A percentile compares a stretch with the other conserved stretches of the same genome.
These are phyloP conservation scores for Anisodus acutangulus DNA, from an alignment of 257 asterid genomes.

Conservation along the genomic window DNA sequence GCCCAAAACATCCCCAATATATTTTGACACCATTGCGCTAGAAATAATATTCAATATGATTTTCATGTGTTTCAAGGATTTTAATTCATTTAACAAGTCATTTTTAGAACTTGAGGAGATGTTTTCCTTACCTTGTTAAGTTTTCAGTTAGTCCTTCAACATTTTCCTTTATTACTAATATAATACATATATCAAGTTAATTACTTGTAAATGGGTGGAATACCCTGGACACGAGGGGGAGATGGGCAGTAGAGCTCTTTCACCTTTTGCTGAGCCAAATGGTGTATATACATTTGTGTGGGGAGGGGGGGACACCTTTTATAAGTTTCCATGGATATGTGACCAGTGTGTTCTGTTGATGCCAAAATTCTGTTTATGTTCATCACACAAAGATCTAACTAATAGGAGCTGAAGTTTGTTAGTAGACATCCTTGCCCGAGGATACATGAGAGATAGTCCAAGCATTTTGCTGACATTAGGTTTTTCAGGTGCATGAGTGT, in stretches of 20 bases:
- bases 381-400: neutral
- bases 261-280: neutral
- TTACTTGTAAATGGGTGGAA: neutral
- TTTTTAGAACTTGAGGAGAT: neutral
- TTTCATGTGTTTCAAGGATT: neutral
- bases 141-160: neutral
- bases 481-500: neutral
- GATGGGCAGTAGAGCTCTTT: neutral
- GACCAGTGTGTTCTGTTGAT: slow-evolving; percentile 10
- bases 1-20: neutral
- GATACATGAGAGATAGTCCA: neutral
- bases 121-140: neutral
- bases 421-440: neutral
- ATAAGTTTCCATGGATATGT: neutral
- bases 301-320: neutral
- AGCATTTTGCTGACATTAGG: slow-evolving; percentile 19
- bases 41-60: neutral
- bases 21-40: neutral
- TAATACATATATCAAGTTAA: neutral
- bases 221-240: neutral
- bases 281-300: neutral
- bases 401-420: neutral
- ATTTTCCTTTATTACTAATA: neutral
- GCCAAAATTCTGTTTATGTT: neutral
- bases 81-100: slow-evolving; percentile 6